phyloP scores from a whole-genome alignment of 2,329 filamentous ascomycete species.

The Trichophyton simii region DNA sequence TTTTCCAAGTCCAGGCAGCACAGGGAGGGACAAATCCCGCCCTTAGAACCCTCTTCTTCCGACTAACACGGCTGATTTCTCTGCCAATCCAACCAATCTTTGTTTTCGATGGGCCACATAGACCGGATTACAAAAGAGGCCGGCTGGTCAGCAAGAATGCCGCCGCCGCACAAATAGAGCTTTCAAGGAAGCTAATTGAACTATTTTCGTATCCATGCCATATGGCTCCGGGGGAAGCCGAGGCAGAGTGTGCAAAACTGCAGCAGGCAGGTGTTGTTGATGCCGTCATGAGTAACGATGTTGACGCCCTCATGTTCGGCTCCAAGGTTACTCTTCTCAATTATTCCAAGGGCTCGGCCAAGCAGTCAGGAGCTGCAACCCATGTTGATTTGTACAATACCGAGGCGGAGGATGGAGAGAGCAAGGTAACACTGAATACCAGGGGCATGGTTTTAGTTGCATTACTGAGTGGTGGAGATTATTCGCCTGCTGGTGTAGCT shows the following conservation, averaged over 20 bases:
- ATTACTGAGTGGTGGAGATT: constrained; percentile 91
- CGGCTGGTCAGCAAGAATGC: constrained; percentile 44
- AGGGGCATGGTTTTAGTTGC: constrained; percentile 91
- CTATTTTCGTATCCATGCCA: constrained; percentile 76
- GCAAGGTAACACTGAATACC: constrained; percentile 47
- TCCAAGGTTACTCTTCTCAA: constrained; percentile 66
- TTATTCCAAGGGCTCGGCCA: constrained; percentile 63
- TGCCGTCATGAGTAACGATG: constrained; percentile 88
- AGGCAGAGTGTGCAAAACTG: constrained; percentile 84
- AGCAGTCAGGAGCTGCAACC: constrained; percentile 53
- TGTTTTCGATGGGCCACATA: constrained; percentile 77
- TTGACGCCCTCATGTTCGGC: constrained; percentile 96
- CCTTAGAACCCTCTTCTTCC: constrained; percentile 82
- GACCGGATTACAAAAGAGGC: constrained; percentile 78
- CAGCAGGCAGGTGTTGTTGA: constrained; percentile 76
- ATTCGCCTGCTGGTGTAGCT: constrained; percentile 74
- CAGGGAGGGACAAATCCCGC: constrained; percentile 82
- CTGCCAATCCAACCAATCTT: constrained; percentile 78
- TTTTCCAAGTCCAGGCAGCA: constrained; percentile 81
- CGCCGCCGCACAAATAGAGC: constrained; percentile 47
- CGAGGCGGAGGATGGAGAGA: constrained; percentile 40
- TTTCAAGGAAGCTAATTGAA: constrained; percentile 68
- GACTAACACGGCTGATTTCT: constrained; percentile 62
- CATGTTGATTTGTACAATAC: constrained; percentile 75
- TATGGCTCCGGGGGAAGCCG: constrained; percentile 84